Conservation (phyloP, 805 yeast species). For the Saturnispora halmiae region DNA sequence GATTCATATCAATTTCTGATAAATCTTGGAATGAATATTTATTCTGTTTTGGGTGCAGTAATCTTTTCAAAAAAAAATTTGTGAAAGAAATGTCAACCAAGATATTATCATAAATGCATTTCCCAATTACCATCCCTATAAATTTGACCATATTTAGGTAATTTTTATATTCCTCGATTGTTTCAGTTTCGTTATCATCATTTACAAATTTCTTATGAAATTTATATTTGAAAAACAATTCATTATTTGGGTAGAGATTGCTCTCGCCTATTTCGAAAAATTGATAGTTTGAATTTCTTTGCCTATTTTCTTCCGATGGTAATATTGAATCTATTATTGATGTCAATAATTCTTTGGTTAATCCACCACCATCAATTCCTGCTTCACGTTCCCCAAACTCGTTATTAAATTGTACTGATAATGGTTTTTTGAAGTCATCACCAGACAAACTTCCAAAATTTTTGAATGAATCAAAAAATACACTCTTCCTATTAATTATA, state of each 20-base stretch:
- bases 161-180: conserved; percentile 9
- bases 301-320: conserved; percentile 23
- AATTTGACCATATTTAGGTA: conserved; percentile 38
- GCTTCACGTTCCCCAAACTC: conserved; percentile 66
- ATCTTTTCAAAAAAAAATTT: conserved; percentile 69
- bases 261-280: conserved; percentile 42
- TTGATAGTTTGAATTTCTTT: conserved; percentile 20
- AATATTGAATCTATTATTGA: conserved; percentile 60
- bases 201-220: conserved; percentile 19
- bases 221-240: conserved; percentile 24
- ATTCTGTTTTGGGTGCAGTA: conserved; percentile 32
- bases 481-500: conserved; percentile 54
- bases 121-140: conserved; percentile 78
- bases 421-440: conserved; percentile 43
- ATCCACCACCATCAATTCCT: conserved; percentile 96
- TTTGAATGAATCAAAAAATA: conserved; percentile 68
- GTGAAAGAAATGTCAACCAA: conserved; percentile 79
- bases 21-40: conserved; percentile 72
- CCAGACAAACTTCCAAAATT: conserved; percentile 45
- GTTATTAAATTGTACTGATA: conserved; percentile 61
- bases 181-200: background rate
- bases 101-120: conserved; percentile 77
- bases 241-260: conserved; percentile 69
- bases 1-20: conserved; percentile 54
- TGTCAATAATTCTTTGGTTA: conserved; percentile 84